Base-by-base conservation (phyloP, 768 basidiomycete genomes). In the Serendipita sp. region DNA sequence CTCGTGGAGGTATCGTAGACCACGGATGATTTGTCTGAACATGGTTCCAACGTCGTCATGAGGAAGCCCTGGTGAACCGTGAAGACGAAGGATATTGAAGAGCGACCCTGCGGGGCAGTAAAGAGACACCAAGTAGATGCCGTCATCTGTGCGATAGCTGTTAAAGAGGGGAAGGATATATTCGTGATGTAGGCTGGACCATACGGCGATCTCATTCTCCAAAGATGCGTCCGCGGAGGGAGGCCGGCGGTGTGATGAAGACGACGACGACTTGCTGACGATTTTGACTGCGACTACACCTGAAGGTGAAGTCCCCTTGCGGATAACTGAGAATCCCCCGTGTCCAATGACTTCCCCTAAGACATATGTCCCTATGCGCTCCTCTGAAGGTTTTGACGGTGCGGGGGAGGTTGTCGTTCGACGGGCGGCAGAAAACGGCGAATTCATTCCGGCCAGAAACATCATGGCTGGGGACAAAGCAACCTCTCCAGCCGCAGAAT, bases 81-180 rank as follows among this genome's bases (percentile, higher is more conserved):
- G 85, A 43, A 85, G 77, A 71, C 83, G 82, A 64, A 95, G 78
- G 65, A 91, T 88, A 70, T 91, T 86, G 70, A 86, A 87, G 48
- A 96, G 80, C 2, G 87, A 88, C 5, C 91, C 91, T 16, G 87
- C 87, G 11, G 88, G 87, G 69, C 91, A 94, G 67, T 81, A 81
- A 2, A 90, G 80, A 34, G 85, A 94, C 75, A 94, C 80, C 74
- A 91, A 87, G 70, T 82, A 92, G 69, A 86, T 84, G 62, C 86
- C 83, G 65, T 81, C 80, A 46, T 78, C 66, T 0, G 82, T 81
- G 68, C 84, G 81, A 62, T 80, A 74, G 16, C 75, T 75, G 46
- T 81, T 77, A 72, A 93, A 90, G 48, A 95, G 82, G 10, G 92
- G 91, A 15, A 96, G 80, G 66, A 93, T 81, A 69, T 93, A 85